Conservation (phyloP, 345 rosid genomes). For the Euclidium syriacum region DNA sequence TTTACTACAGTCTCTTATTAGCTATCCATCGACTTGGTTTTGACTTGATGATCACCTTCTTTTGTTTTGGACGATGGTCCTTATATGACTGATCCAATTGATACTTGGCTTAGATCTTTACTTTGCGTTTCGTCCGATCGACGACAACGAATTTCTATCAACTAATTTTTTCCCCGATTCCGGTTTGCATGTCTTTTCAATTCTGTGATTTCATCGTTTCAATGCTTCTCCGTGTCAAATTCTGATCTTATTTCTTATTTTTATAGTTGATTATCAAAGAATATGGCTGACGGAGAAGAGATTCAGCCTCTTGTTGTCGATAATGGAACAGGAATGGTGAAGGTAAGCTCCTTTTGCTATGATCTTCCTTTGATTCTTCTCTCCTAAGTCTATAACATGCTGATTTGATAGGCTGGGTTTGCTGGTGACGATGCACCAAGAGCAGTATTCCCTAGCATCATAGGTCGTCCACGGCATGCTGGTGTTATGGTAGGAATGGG, state of each 20-base stretch:
- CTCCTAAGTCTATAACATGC: not conserved
- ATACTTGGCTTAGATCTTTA: not conserved
- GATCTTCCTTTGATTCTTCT: not conserved
- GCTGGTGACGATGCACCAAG: constrained; percentile 88
- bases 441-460: constrained; percentile 79
- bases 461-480: constrained; percentile 77
- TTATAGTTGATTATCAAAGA: not conserved
- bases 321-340: constrained; percentile 60
- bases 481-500: constrained; percentile 84
- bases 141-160: not conserved
- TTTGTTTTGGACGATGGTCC: not conserved
- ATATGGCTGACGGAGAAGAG: constrained; percentile 46
- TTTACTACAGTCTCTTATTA: not conserved
- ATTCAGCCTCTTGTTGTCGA: constrained; percentile 59
- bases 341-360: constrained; percentile 19
- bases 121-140: not conserved
- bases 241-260: not conserved
- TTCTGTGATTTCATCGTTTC: not conserved
- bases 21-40: not conserved
- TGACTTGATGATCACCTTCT: constrained; percentile 11
- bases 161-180: not conserved
- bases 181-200: constrained; percentile 7
- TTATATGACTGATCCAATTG: not conserved
- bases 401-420: constrained; percentile 56
- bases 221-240: not conserved